Evolutionary conservation across 2,329 filamentous ascomycete species (phyloP).

Genomic region (Fusarium secorum): DNA sequence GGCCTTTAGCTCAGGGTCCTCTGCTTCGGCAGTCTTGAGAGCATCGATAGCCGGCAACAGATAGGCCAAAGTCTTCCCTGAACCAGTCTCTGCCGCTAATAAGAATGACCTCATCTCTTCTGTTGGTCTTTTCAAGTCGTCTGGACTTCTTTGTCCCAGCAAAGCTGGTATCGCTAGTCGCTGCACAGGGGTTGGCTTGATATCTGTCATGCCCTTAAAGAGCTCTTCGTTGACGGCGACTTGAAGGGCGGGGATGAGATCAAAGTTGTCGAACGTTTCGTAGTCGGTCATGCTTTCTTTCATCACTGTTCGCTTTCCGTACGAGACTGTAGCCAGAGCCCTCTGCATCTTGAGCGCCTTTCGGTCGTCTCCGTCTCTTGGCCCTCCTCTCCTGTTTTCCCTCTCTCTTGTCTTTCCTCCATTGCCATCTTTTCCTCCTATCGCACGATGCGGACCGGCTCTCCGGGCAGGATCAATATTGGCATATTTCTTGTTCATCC

Average conservation of each 20-base stretch:
- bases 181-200: constrained; percentile 89
- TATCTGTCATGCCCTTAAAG: constrained; percentile 75
- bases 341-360: constrained; percentile 96
- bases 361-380: constrained; percentile 50
- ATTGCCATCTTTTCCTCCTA: constrained; percentile 27
- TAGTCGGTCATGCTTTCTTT: constrained; percentile 69
- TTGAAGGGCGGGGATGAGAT: constrained; percentile 75
- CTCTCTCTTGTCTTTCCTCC: constrained; percentile 41
- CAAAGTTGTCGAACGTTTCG: constrained; percentile 82
- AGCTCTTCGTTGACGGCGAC: constrained; percentile 76
- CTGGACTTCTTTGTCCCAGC: constrained; percentile 61
- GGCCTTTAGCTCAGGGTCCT: constrained; percentile 65
- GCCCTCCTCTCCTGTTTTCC: constrained; percentile 47
- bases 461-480: constrained; percentile 45
- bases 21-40: constrained; percentile 77
- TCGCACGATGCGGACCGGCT: constrained; percentile 22
- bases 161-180: constrained; percentile 86
- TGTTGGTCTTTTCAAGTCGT: constrained; percentile 44
- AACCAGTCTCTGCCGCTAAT: constrained; percentile 94
- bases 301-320: constrained; percentile 66
- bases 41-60: constrained; percentile 85
- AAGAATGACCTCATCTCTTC: constrained; percentile 67
- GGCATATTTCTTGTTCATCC: constrained; percentile 64
- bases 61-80: constrained; percentile 95
- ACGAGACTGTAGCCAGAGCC: constrained; percentile 77